These are phyloP conservation scores for Trichoderma sp. DNA, from an alignment of 2,329 filamentous ascomycete genomes.

Conservation along the genomic window DNA sequence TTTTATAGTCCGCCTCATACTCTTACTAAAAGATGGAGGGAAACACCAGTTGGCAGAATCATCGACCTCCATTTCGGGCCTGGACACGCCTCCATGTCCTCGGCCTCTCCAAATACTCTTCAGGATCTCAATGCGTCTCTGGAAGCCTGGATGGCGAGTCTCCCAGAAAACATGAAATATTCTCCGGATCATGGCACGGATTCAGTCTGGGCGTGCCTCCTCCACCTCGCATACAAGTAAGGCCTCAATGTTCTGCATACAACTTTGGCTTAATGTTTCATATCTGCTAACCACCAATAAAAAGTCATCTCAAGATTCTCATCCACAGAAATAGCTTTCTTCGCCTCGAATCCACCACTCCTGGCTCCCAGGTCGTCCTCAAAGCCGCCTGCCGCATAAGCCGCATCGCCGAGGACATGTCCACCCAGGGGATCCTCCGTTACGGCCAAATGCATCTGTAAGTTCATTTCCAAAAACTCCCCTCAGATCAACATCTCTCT, in stretches of 20 bases:
- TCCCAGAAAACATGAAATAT: constrained; percentile 33
- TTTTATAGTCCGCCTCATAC: not conserved
- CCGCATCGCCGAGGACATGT: constrained; percentile 40
- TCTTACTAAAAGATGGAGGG: not conserved
- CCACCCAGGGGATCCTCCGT: constrained; percentile 33
- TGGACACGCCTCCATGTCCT: constrained; percentile 29
- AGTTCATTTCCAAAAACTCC: constrained; percentile 3
- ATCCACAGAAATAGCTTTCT: constrained; percentile 38
- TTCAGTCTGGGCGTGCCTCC: constrained; percentile 37
- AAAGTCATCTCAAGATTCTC: constrained; percentile 37
- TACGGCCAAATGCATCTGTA: constrained; percentile 41
- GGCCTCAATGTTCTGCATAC: too few relatives aligned
- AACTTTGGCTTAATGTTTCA: not conserved
- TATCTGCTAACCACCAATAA: not conserved
- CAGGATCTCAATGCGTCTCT: constrained; percentile 31
- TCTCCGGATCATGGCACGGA: constrained; percentile 34
- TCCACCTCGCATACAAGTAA: constrained; percentile 41
- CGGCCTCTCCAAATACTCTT: not conserved
- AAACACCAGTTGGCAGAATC: constrained; percentile 33
- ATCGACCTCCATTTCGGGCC: constrained; percentile 39
- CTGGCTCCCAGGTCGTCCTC: constrained; percentile 32
- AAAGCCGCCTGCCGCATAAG: constrained; percentile 37
- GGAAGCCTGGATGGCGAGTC: constrained; percentile 36
- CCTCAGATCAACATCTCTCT: not conserved
- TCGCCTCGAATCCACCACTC: constrained; percentile 28